phyloP scores from a whole-genome alignment of 495 filamentous ascomycete species.

The Trichocladium antarcticum region DNA sequence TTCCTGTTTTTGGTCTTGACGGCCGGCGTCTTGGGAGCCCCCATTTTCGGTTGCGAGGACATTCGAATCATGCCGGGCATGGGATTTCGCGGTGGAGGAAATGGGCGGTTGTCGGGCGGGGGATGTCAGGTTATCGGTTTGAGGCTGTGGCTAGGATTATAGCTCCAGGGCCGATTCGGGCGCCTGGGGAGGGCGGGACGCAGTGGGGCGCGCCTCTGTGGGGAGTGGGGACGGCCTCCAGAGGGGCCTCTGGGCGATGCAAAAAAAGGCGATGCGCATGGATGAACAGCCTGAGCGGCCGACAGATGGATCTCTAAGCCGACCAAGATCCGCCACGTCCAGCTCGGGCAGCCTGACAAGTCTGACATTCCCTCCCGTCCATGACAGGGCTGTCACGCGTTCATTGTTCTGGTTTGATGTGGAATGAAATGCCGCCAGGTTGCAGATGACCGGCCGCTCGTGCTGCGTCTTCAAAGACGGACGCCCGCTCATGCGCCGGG shows the following conservation, averaged over 20 bases:
- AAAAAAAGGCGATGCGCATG: too few species aligned
- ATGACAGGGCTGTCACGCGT: too few species aligned
- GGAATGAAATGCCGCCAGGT: too few species aligned
- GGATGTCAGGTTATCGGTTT: neutral
- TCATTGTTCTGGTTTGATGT: too few species aligned
- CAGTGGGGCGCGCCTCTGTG: neutral
- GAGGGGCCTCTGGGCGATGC: neutral
- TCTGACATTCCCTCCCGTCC: too few species aligned
- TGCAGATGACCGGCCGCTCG: too few species aligned
- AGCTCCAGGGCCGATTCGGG: neutral
- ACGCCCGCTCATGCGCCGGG: too few species aligned
- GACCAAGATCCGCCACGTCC: too few species aligned
- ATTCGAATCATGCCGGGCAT: neutral
- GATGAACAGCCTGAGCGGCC: too few species aligned
- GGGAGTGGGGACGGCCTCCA: neutral
- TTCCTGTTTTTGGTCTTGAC: constrained; percentile 5
- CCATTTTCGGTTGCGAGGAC: constrained; percentile 4
- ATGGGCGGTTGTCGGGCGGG: neutral
- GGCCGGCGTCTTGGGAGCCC: constrained; percentile 5
- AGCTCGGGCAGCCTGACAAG: too few species aligned
- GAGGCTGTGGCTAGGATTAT: neutral
- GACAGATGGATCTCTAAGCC: too few species aligned
- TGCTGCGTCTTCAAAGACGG: too few species aligned
- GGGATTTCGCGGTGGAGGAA: neutral
- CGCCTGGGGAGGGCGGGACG: neutral